Conservation (phyloP, 371 early-diverging fungal genomes). For the Ecytonucleospora hepatopenaei region DNA sequence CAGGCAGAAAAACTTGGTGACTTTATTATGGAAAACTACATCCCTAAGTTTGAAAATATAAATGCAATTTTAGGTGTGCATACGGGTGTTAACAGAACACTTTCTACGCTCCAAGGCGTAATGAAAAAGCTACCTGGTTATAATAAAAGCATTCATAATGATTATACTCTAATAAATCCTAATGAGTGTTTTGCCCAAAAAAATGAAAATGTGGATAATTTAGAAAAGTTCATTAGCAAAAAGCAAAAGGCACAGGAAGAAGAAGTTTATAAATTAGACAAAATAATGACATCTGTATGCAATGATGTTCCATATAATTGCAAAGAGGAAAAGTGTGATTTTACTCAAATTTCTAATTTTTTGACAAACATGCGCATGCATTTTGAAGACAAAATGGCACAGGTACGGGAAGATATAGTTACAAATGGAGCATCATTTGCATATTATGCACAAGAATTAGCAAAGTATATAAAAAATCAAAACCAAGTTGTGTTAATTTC, state of each 20-base stretch:
- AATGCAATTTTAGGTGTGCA: not conserved
- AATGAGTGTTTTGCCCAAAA: not conserved
- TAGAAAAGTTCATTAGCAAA: not conserved
- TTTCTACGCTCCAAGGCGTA: slow-evolving; percentile 24
- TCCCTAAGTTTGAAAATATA: not conserved
- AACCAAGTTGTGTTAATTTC: slow-evolving; percentile 23
- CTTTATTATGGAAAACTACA: slow-evolving; percentile 45
- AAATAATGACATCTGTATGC: not conserved
- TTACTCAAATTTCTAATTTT: not conserved
- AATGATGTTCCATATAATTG: not conserved
- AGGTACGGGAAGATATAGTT: slow-evolving; percentile 3
- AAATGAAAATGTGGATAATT: not conserved
- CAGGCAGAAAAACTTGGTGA: slow-evolving; percentile 44
- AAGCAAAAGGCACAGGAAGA: too few relatives aligned
- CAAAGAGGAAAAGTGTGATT: not conserved
- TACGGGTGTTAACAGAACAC: slow-evolving; percentile 32
- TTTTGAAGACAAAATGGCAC: slow-evolving; percentile 8
- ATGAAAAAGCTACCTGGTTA: not conserved
- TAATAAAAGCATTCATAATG: not conserved
- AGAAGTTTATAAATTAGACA: not conserved
- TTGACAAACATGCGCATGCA: not conserved
- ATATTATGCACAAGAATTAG: not conserved
- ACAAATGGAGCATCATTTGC: not conserved
- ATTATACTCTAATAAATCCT: not conserved
- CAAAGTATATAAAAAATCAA: slow-evolving; percentile 9